phyloP scores from a whole-genome alignment of 177 flowering plant genomes.

The Tripterygium wilfordii region DNA sequence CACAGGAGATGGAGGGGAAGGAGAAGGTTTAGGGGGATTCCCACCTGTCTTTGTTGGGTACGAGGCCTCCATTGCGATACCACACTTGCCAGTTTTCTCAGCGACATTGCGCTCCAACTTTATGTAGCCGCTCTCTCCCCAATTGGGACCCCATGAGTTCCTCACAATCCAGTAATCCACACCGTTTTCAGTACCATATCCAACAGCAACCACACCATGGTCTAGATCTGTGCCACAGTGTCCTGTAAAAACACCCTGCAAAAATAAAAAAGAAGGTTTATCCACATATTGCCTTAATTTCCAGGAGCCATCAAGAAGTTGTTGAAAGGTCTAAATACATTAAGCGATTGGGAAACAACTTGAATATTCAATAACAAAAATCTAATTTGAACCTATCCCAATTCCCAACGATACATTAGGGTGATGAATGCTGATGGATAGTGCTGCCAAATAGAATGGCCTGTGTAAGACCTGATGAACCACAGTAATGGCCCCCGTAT shows the following conservation, averaged over 20 bases:
- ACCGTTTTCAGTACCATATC: slow-evolving; percentile 39
- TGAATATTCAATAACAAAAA: too few relatives aligned
- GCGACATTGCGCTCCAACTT: slow-evolving; percentile 33
- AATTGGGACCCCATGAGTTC: slow-evolving; percentile 46
- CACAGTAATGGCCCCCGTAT: too few relatives aligned
- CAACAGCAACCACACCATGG: slow-evolving; percentile 43
- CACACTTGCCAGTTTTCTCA: slow-evolving; percentile 29
- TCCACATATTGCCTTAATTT: too few relatives aligned
- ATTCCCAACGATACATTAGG: too few relatives aligned
- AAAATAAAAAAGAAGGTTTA: not conserved
- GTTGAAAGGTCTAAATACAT: too few relatives aligned
- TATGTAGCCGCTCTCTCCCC: slow-evolving; percentile 51
- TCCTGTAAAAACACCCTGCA: slow-evolving; percentile 48
- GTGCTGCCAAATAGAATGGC: too few relatives aligned
- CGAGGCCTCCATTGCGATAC: slow-evolving; percentile 38
- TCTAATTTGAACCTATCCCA: too few relatives aligned
- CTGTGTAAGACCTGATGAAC: too few relatives aligned
- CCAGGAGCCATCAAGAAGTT: too few relatives aligned
- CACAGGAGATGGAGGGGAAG: slow-evolving; percentile 44
- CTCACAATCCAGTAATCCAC: slow-evolving; percentile 45
- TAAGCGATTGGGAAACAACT: too few relatives aligned
- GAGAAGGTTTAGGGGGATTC: slow-evolving; percentile 52
- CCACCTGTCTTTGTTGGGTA: slow-evolving; percentile 34
- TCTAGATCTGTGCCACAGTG: slow-evolving; percentile 35
- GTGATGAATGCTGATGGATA: too few relatives aligned